phyloP scores from a whole-genome alignment of 164 flowering plant genomes.

The Vitis cinerea region DNA sequence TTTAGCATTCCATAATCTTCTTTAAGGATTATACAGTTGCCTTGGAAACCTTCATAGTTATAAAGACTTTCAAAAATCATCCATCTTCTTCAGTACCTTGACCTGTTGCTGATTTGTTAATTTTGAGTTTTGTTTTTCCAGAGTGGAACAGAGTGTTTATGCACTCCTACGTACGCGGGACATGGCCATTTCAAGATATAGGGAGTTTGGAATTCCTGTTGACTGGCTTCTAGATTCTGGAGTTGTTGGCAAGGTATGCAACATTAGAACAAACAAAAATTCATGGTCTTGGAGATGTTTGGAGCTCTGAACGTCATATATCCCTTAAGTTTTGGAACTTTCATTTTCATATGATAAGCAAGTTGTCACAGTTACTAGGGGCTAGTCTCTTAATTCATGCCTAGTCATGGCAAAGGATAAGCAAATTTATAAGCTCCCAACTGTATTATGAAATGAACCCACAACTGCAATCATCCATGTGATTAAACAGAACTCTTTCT shows the following conservation, averaged over 20 bases:
- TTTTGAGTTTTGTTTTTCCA: constrained; percentile 23
- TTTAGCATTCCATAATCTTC: background rate
- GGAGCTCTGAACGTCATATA: background rate
- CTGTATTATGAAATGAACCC: no score
- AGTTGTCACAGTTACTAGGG: background rate
- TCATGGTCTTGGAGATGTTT: background rate
- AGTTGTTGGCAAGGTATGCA: constrained; percentile 83
- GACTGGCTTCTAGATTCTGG: constrained; percentile 91
- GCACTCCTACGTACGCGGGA: constrained; percentile 89
- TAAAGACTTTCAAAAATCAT: background rate
- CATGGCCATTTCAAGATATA: constrained; percentile 87
- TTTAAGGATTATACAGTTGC: background rate
- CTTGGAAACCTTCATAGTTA: background rate
- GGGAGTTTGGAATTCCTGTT: constrained; percentile 86
- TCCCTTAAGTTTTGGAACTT: background rate
- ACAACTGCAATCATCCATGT: no score
- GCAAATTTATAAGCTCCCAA: no score
- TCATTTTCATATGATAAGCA: background rate
- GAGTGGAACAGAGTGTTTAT: constrained; percentile 92
- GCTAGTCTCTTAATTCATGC: background rate
- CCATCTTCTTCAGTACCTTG: background rate
- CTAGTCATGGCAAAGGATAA: background rate
- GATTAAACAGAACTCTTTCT: no score
- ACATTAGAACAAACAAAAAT: background rate
- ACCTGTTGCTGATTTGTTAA: background rate